Evolutionary conservation across 352 stramenopile species (phyloP), one percentile per base, ranked within the genome.

Genomic region (Globisporangium cystogenes): DNA sequence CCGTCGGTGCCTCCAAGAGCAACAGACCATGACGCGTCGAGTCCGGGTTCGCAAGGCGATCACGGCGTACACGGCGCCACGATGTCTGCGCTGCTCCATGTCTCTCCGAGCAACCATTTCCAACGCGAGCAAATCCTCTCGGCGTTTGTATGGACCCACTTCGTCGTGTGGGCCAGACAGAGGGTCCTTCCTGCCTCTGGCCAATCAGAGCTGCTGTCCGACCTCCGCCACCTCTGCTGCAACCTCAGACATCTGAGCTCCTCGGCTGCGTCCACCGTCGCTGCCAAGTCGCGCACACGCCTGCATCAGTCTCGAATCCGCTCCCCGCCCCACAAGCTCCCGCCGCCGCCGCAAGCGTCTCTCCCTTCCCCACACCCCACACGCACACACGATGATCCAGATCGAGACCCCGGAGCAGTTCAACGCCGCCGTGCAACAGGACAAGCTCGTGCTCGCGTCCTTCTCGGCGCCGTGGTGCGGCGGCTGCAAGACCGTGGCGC

Each of bases 391-490:
- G 50, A 76, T 82, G 60, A 53, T 68, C 46, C 35, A 61, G 20
- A 72, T 85, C 24, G 39, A 72, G 33, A 65, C 51, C 16, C 46
- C 62, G 23, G 67, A 77, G 53, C 62, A 81, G 14, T 87, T 82
- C 59, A 52, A 70, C 54, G 39, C 60, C 14, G 59, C 65, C 3
- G 55, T 63, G 11, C 57, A 46, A 16, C 49, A 66, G n/a, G 78
- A 80, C 64, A 74, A 70, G 55, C 40, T 72, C 21, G 52, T 72
- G 12, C 67, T 87, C 27, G 75, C 61, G 27, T 77, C 55, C 27
- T 87, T 87, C 67, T 75, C 71, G 18, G 74, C 81, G n/a, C 68
- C 74, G 4, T 88, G 72, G 76, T 87, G 73, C 59, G 72, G 72
- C 48, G 68, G 65, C 61, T 87, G 81, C 74, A 84, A 87, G 51